Evolutionary conservation across 345 rosid species (phyloP).

Genomic region (Abelmoschus esculentus): DNA sequence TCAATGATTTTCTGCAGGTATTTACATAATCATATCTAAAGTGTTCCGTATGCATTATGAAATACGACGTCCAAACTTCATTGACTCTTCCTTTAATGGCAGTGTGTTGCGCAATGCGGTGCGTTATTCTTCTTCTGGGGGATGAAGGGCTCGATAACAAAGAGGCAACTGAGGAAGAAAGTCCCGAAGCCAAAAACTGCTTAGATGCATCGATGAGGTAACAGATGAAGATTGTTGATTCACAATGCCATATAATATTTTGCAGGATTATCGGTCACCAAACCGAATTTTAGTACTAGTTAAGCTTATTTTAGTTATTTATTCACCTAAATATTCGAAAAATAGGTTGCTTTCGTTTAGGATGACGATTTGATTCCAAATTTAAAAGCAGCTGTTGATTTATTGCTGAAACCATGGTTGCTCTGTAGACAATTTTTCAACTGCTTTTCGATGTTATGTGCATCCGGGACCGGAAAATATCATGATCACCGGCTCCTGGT

Average conservation of each 20-base stretch:
- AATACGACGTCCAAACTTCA: not conserved
- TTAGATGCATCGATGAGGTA: conserved; percentile 18
- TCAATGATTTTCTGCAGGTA: conserved; percentile 66
- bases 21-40: not conserved
- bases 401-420: not conserved
- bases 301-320: not conserved
- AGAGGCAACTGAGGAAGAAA: conserved; percentile 55
- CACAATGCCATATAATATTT: not conserved
- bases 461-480: not conserved
- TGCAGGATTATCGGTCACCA: not conserved
- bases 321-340: not conserved
- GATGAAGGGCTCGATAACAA: conserved; percentile 72
- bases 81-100: conserved; percentile 15
- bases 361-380: not conserved
- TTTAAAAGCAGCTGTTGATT: not conserved
- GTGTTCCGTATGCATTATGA: not conserved
- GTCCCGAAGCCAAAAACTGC: conserved; percentile 41
- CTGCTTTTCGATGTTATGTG: not conserved
- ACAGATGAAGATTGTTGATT: not conserved
- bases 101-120: conserved; percentile 74
- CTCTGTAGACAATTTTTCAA: not conserved
- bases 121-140: conserved; percentile 83
- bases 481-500: not conserved
- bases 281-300: not conserved
- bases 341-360: not conserved